Evolutionary conservation across 805 yeast genomes (phyloP), one percentile per base, ranked within the genome.

Genomic region (Metschnikowia vanudenii): DNA sequence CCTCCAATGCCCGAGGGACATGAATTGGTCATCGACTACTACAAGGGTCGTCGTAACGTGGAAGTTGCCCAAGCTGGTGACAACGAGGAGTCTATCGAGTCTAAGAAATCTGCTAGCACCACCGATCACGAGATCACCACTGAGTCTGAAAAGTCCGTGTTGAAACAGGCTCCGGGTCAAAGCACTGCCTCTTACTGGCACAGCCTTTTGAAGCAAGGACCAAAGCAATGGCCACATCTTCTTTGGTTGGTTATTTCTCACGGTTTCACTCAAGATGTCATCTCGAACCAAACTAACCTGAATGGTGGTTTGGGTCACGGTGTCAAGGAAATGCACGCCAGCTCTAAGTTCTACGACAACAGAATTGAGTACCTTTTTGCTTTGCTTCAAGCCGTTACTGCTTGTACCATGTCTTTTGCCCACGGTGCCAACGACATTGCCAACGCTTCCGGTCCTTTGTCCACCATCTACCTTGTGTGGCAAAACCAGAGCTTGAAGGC

Each of bases 341-440:
- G 70, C 47, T 80, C 89, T 49, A 82, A 80, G 63, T 80, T 75
- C 58, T 85, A 85, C 65, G 87, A 84, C 61, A 81, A 80, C 76
- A 81, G 81, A 63, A 69, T 82, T 47, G 92, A 85, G 67, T 82
- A 75, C 63, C 64, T 85, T 53, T 85, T 78, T 62, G 79, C 91
- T 3, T 69, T 84, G 51, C 68, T 84, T 45, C 92, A 85, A 66
- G 83, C 81, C 43, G 65, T 84, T 51, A 84, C 91, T 35, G 91
- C 92, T 13, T 77, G 82, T 55, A 84, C 89, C 41, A 84, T 84
- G 84, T 84, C 91, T 1, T 84, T 85, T 64, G 88, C 91, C 6
- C 92, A 85, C 60, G 92, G 92, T 47, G 83, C 92, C 33, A 85
- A 85, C 60, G 92, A 85, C 66, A 83, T 85, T 52, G 76, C 89